A percentile compares a stretch with the other conserved stretches of the same genome.
Conservation (phyloP, 1,139 yeast genomes). For the Lodderomyces theae region DNA sequence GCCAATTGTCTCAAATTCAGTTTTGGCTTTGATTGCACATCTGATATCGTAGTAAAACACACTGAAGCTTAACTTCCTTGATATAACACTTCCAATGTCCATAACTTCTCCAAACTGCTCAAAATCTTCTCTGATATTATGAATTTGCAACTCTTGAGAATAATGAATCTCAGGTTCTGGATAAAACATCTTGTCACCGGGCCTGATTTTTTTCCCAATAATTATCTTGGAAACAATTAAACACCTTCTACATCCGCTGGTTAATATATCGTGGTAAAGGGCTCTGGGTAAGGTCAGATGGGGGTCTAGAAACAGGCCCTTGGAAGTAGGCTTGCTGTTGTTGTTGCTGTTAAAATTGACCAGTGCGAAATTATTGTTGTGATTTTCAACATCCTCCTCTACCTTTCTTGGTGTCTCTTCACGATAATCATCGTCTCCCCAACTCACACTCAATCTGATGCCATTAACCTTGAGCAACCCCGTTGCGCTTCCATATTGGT, state of each 20-base stretch:
- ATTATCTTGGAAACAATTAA: constrained; percentile 31
- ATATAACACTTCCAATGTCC: constrained; percentile 67
- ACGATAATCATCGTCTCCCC: constrained; percentile 18
- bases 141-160: constrained; percentile 28
- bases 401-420: not conserved
- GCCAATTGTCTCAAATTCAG: constrained; percentile 32
- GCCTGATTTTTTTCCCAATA: constrained; percentile 21
- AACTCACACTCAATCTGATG: constrained; percentile 36
- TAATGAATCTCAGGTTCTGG: constrained; percentile 35
- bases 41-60: constrained; percentile 61
- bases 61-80: constrained; percentile 60
- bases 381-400: constrained; percentile 12
- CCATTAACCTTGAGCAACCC: constrained; percentile 69
- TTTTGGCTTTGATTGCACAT: constrained; percentile 64
- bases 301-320: not conserved
- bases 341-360: not conserved
- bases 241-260: constrained; percentile 33
- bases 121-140: constrained; percentile 48
- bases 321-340: not conserved
- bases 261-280: constrained; percentile 27
- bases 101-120: constrained; percentile 55
- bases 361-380: not conserved
- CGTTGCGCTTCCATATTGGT: constrained; percentile 47
- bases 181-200: constrained; percentile 24
- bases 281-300: constrained; percentile 23